Evolutionary conservation across 2,329 filamentous ascomycete genomes (phyloP), one percentile per base, ranked within the genome.

Genomic region (Fusarium algeriense): DNA sequence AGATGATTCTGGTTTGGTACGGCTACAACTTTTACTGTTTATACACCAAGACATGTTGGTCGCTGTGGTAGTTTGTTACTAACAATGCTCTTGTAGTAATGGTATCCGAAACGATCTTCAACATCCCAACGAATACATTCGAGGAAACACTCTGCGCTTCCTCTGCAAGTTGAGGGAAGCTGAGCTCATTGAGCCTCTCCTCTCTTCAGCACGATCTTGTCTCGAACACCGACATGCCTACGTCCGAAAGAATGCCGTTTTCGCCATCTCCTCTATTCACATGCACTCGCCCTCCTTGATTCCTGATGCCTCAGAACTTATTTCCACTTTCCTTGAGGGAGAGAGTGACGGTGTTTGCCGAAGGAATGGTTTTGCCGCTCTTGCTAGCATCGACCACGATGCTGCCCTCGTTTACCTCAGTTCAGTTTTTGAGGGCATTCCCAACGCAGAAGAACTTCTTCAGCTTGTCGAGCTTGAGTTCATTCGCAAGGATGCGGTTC

Each of bases 1-100:
- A 99, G 85, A 98, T 98, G 94, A 99, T 99, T 81, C 85, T 99
- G 78, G 96, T 99, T 77, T 99, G 96, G 95, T 98, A 76, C 49
- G 79, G 64, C 60, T 41, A 26, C 54, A 26, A 53, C n/a, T 30
- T 46, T 34, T 62, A 48, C 45, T 48, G 40, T 19, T 32, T 35
- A 54, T 35, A 57, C 56, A 59, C 20, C 19, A 19, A 34, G 38
- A 32, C 14, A 38, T 6, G 30, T 40, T 46, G 49, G 15, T 48
- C 57, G 44, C 43, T 38, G 54, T 28, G 40, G 38, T 53, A 41
- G 30, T 43, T 32, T 45, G 35, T 50, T 45, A 30, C 69, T 75
- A 38, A 75, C 54, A 40, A 30, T 58, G 12, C 45, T n/a, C 7
- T 20, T 15, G 57, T 77, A 98, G 95, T 83, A 99, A 99, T 83